Percentiles rank a stretch among this genome's conserved stretches.
phyloP scores from a whole-genome alignment of 129 eudicot genomes.

The Flaveria bidentis region DNA sequence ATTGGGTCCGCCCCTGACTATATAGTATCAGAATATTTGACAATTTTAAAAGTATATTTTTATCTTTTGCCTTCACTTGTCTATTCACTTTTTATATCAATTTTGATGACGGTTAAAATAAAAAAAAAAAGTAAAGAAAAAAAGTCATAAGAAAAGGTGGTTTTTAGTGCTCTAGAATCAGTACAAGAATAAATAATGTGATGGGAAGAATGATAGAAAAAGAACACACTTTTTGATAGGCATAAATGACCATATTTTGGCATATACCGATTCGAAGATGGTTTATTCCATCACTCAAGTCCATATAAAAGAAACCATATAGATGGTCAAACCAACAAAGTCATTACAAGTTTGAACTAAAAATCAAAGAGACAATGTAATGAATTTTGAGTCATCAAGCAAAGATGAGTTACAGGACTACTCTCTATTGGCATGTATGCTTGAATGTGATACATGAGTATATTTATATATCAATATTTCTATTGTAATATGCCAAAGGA shows the following conservation, averaged over 20 bases:
- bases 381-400: constrained; percentile 15
- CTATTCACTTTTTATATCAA: too few relatives aligned
- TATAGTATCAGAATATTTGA: too few relatives aligned
- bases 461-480: background rate
- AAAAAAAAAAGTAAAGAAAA: too few relatives aligned
- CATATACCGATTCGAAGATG: constrained; percentile 23
- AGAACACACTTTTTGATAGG: background rate
- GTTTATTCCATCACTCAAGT: constrained; percentile 19
- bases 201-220: background rate
- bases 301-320: constrained; percentile 10
- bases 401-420: constrained; percentile 51
- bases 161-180: background rate
- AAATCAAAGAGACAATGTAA: constrained; percentile 5
- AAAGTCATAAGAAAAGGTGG: background rate
- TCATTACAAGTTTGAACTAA: background rate
- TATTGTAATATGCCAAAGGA: constrained; percentile 50
- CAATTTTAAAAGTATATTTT: too few relatives aligned
- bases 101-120: too few relatives aligned
- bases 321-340: background rate
- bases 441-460: background rate
- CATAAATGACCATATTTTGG: background rate
- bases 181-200: background rate
- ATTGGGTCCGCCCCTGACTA: too few relatives aligned
- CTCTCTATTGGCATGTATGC: constrained; percentile 59
- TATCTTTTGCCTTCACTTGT: too few relatives aligned